A percentile compares a stretch with the other conserved stretches of the same genome.
phyloP scores from a whole-genome alignment of 2,329 filamentous ascomycete species.

The Diaporthe humulicola region DNA sequence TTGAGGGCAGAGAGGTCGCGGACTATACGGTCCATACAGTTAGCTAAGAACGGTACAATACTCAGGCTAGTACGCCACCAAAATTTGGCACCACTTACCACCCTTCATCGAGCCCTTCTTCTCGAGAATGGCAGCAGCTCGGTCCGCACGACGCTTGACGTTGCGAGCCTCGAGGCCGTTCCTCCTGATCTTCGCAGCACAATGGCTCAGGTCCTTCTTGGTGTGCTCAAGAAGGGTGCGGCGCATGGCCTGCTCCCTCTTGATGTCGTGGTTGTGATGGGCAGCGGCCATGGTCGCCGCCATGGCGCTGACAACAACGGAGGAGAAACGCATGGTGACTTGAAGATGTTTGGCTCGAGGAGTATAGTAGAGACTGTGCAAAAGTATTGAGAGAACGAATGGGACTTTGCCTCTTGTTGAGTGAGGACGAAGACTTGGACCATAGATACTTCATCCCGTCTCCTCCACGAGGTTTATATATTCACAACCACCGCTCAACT shows the following conservation, averaged over 20 bases:
- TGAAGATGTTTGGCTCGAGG: not conserved
- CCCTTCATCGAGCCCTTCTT: constrained; percentile 46
- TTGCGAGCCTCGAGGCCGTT: constrained; percentile 53
- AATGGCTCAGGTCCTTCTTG: constrained; percentile 53
- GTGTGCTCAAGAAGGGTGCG: constrained; percentile 52
- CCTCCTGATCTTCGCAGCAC: constrained; percentile 54
- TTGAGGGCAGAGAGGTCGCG: constrained; percentile 52
- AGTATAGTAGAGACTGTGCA: constrained; percentile 2
- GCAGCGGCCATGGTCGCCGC: constrained; percentile 45
- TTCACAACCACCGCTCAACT: not conserved
- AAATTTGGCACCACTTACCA: not conserved
- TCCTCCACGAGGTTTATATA: constrained; percentile 18
- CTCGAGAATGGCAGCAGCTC: constrained; percentile 50
- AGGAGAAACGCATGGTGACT: constrained; percentile 45
- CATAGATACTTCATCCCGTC: not conserved
- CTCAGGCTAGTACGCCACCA: not conserved
- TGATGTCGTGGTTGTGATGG: constrained; percentile 58
- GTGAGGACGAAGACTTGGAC: constrained; percentile 10
- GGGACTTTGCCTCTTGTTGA: constrained; percentile 1
- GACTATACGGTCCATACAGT: constrained; percentile 44
- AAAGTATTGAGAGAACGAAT: constrained; percentile 15
- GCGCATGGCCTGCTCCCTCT: constrained; percentile 56
- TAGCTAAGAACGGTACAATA: constrained; percentile 32
- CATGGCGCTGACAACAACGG: constrained; percentile 43
- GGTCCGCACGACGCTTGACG: constrained; percentile 52